These are phyloP conservation scores for Graphium sp. DNA, from an alignment of 2,329 filamentous ascomycete genomes.

Conservation along the genomic window DNA sequence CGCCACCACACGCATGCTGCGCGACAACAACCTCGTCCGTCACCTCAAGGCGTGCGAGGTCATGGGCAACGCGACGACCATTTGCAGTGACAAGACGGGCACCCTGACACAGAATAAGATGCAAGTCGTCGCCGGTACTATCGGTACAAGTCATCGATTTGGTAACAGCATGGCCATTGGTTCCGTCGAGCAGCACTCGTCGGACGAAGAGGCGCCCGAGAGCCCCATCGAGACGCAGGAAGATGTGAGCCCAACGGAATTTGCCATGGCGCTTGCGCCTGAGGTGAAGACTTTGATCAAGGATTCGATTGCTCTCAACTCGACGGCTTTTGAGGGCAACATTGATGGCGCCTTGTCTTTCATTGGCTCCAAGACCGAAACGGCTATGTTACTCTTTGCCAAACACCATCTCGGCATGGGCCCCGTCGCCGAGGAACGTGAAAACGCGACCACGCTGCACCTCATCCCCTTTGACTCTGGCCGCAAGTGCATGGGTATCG, in stretches of 20 bases:
- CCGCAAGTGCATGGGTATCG: constrained; percentile 55
- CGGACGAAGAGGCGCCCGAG: constrained; percentile 7
- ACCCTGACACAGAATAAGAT: constrained; percentile 54
- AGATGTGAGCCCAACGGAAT: constrained; percentile 26
- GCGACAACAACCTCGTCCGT: constrained; percentile 61
- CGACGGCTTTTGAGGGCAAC: constrained; percentile 62
- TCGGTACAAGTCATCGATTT: constrained; percentile 39
- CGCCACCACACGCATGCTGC: constrained; percentile 61
- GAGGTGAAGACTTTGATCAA: constrained; percentile 34
- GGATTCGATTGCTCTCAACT: constrained; percentile 47
- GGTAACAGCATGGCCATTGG: constrained; percentile 18
- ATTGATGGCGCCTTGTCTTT: constrained; percentile 49
- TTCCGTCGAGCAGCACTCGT: constrained; percentile 10
- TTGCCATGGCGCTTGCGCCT: constrained; percentile 24
- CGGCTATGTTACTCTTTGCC: constrained; percentile 54
- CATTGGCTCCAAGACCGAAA: constrained; percentile 66
- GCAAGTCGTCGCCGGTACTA: constrained; percentile 44
- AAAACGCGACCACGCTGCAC: constrained; percentile 41
- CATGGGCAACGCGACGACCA: constrained; percentile 63
- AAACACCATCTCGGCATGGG: constrained; percentile 51
- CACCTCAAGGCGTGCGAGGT: constrained; percentile 66
- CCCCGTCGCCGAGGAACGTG: constrained; percentile 44
- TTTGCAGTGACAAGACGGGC: constrained; percentile 53
- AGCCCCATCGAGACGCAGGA: constrained; percentile 11
- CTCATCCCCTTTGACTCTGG: constrained; percentile 61